Conservation (phyloP, 306 rosid genomes). For the Cotoneaster glaucophyllus region DNA sequence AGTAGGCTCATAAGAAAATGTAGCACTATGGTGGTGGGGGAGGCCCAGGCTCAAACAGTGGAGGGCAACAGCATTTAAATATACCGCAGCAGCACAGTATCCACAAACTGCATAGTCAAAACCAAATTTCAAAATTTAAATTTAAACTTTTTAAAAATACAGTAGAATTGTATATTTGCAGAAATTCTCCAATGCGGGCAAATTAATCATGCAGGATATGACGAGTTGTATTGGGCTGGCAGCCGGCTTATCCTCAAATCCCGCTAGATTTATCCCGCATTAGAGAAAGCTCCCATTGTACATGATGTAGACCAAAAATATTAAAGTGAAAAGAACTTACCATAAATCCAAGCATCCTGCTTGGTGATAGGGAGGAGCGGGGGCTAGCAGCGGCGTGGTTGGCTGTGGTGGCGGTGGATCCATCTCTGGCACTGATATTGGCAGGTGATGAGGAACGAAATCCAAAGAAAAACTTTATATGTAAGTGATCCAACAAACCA, state of each 20-base stretch:
- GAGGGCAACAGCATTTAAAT: conserved; percentile 61
- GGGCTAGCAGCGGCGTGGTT: conserved; percentile 42
- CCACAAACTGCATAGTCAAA: conserved; percentile 53
- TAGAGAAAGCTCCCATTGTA: background rate
- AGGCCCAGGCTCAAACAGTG: conserved; percentile 52
- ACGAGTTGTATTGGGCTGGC: background rate
- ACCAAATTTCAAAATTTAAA: background rate
- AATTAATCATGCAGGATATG: background rate
- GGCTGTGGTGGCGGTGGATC: conserved; percentile 42
- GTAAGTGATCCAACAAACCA: conserved; percentile 13
- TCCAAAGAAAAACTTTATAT: background rate
- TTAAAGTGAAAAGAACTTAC: conserved; percentile 19
- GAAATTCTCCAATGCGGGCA: background rate
- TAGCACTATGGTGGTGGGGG: conserved; percentile 51
- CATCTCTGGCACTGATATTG: conserved; percentile 21
- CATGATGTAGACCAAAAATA: background rate
- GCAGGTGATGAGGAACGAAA: background rate
- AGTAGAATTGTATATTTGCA: background rate
- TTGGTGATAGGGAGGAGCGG: conserved; percentile 32
- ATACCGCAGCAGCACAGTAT: conserved; percentile 71
- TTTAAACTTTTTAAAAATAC: too few species aligned
- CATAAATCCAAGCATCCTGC: conserved; percentile 51
- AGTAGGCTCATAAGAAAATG: background rate
- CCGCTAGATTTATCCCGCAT: background rate
- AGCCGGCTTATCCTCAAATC: background rate